phyloP scores from a whole-genome alignment of 495 filamentous ascomycete species.

The Apiosordaria backusii region DNA sequence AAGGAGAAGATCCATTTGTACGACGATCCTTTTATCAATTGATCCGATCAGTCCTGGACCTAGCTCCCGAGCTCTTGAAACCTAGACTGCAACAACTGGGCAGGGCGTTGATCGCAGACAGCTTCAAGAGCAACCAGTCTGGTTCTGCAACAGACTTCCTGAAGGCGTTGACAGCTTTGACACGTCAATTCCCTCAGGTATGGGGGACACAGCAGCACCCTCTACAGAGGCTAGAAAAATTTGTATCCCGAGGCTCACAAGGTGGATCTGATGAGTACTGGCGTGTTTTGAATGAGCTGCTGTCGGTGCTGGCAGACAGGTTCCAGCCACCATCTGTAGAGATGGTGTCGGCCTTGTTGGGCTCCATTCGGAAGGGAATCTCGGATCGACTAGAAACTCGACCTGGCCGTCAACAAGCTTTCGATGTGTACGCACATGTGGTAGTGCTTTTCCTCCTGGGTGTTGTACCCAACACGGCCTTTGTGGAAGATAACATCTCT shows the following conservation, averaged over 20 bases:
- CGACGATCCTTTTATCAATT: constrained; percentile 68
- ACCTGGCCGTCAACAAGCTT: constrained; percentile 61
- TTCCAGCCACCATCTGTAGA: constrained; percentile 46
- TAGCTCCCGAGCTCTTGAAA: constrained; percentile 48
- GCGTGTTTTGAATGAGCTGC: constrained; percentile 57
- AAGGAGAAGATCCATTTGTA: constrained; percentile 64
- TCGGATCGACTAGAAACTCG: constrained; percentile 68
- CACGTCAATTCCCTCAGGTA: constrained; percentile 58
- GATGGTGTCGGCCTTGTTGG: constrained; percentile 51
- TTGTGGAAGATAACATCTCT: constrained; percentile 43
- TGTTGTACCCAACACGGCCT: constrained; percentile 35
- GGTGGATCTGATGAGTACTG: constrained; percentile 66
- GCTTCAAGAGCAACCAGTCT: constrained; percentile 61
- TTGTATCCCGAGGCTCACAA: constrained; percentile 82
- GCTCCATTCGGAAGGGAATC: constrained; percentile 65
- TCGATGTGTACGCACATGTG: constrained; percentile 66
- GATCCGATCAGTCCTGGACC: constrained; percentile 55
- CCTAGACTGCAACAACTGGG: constrained; percentile 59
- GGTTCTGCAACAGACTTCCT: constrained; percentile 70
- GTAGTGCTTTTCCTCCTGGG: constrained; percentile 44
- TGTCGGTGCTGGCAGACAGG: constrained; percentile 55
- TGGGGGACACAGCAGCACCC: constrained; percentile 72
- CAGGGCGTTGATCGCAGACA: constrained; percentile 62
- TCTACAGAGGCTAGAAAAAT: constrained; percentile 59
- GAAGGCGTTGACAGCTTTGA: constrained; percentile 59